These are phyloP conservation scores for Cytospora piceae DNA, from an alignment of 2,329 filamentous ascomycete genomes.

Conservation along the genomic window DNA sequence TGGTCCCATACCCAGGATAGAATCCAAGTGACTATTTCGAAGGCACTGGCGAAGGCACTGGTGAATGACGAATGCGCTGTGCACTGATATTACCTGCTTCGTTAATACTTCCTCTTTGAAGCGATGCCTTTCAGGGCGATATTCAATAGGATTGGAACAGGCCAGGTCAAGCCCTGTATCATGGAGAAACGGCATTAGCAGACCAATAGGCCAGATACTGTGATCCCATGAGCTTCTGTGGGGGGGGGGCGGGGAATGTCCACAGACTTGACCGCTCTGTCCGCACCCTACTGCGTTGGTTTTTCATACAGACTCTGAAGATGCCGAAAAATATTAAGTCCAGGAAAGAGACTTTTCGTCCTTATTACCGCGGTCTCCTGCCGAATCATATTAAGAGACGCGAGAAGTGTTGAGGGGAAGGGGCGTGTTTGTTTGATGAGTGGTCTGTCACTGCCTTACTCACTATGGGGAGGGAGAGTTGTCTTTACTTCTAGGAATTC, in stretches of 20 bases:
- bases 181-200: not conserved
- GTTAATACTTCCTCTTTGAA: too few relatives aligned
- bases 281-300: not conserved
- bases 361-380: not conserved
- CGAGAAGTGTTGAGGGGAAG: not conserved
- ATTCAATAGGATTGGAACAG: not conserved
- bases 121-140: not conserved
- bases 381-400: not conserved
- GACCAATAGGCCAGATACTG: not conserved
- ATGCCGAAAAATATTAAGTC: not conserved
- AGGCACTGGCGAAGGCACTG: not conserved
- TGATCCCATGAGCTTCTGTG: not conserved
- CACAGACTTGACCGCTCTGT: not conserved
- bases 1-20: slow-evolving; percentile 67
- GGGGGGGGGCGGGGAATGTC: not conserved
- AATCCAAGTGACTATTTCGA: slow-evolving; percentile 35
- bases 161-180: not conserved
- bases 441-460: not conserved
- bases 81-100: not conserved
- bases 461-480: slow-evolving; percentile 5
- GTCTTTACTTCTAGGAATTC: not conserved
- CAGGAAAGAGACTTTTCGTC: not conserved
- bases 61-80: not conserved
- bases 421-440: not conserved
- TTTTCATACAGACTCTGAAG: not conserved